Evolutionary conservation across 83 land plant genomes (phyloP).

Genomic region (Thuja plicata): DNA sequence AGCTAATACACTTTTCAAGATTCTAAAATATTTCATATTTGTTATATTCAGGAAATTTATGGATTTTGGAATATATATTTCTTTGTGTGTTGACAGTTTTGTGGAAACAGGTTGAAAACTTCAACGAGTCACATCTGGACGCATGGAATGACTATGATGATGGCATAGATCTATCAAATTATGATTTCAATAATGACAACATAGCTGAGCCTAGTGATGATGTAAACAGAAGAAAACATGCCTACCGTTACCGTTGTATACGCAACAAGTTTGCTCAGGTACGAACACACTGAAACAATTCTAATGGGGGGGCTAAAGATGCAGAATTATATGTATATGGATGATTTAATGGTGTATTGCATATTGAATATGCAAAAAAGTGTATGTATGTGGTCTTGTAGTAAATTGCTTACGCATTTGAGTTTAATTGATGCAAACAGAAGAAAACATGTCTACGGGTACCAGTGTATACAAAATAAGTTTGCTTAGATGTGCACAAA

Average conservation of each 20-base stretch:
- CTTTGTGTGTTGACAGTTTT: slow-evolving; percentile 1
- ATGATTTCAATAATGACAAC: slow-evolving; percentile 65
- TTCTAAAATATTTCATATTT: not conserved
- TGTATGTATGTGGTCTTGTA: not conserved
- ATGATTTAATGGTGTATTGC: not conserved
- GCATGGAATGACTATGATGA: slow-evolving; percentile 69
- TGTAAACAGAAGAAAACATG: slow-evolving; percentile 62
- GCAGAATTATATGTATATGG: not conserved
- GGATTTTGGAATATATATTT: not conserved
- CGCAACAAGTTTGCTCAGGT: slow-evolving; percentile 72
- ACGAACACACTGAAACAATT: not conserved
- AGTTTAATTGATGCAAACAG: slow-evolving; percentile 40
- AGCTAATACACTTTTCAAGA: not conserved
- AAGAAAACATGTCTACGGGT: slow-evolving; percentile 55
- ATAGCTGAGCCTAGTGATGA: slow-evolving; percentile 52
- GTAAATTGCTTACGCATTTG: too few species aligned
- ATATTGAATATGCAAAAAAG: not conserved
- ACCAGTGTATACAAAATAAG: slow-evolving; percentile 52
- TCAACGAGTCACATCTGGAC: slow-evolving; percentile 64
- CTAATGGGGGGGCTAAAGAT: not conserved
- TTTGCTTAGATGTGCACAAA: slow-evolving; percentile 56
- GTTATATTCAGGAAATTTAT: not conserved
- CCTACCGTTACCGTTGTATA: slow-evolving; percentile 70
- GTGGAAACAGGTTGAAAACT: slow-evolving; percentile 71
- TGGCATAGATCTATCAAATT: slow-evolving; percentile 65